Base-by-base conservation (phyloP, 768 basidiomycete species). In the Mycena galericulata region DNA sequence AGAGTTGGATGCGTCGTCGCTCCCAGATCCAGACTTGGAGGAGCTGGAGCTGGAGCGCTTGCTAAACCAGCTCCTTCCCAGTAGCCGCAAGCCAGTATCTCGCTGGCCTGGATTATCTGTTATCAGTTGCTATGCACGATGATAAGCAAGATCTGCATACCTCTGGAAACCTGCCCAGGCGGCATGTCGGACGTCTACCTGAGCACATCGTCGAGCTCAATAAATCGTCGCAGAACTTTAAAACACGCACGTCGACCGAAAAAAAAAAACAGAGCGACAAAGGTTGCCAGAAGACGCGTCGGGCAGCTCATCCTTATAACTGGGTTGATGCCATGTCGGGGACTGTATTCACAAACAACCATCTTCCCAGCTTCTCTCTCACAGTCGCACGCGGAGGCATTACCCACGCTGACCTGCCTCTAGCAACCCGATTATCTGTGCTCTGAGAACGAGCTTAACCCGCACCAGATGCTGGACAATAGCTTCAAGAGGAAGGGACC, bases 141-240 rank as follows among this genome's bases (percentile, higher is more conserved):
- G 26, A 51, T 30, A 22, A 57, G n/a, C 17, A 36, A 38, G 36
- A 43, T 20, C 10, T 61, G 34, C 34, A 36, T 36, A 66, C 69
- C 65, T 63, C 61, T 63, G 65, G 61, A 58, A 67, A 67, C 65
- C 65, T 58, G 69, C 61, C 69, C 65, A 63, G 69, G 64, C 60
- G 69, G 65, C 64, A 70, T 70, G 61, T 62, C 55, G 54, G 26
- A 57, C 60, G 62, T 65, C 56, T 60, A 69, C 53, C 56, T 64
- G 47, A 11, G 24, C 17, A 59, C 6, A 24, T 15, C 30, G 54
- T 41, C 22, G 40, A 30, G 4, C 29, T 18, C 2, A 17, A 4
- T 26, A 45, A 15, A 27, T 24, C 8, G 8, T 7, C n/a, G 15
- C 5, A 1, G 17, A 43, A 49, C 32, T 10, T 22, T 38, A 26